Conservation (phyloP, 352 stramenopile genomes). For the Chrysophaeum taylorii region DNA sequence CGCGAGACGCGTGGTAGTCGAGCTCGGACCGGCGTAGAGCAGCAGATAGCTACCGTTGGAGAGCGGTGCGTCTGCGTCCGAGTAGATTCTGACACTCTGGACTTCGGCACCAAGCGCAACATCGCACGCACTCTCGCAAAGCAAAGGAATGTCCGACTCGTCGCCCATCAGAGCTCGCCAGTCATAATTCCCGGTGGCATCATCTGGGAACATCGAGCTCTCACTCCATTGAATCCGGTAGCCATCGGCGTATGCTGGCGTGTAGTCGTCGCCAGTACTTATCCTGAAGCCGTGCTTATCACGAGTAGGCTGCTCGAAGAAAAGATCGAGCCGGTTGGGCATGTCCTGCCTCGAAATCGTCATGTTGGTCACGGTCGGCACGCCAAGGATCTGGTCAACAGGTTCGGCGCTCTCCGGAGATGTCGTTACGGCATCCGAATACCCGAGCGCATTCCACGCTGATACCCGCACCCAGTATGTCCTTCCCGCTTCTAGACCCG, state of each 20-base stretch:
- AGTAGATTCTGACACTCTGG: conserved; percentile 67
- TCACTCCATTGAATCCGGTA: conserved; percentile 21
- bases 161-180: conserved; percentile 16
- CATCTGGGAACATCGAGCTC: conserved; percentile 12
- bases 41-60: conserved; percentile 57
- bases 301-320: conserved; percentile 15
- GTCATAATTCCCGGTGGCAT: conserved; percentile 4
- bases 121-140: conserved; percentile 41
- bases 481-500: conserved; percentile 53
- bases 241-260: background rate
- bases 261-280: background rate
- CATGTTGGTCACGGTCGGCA: background rate
- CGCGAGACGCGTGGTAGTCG: conserved; percentile 30
- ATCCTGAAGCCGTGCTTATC: conserved; percentile 22
- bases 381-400: conserved; percentile 9
- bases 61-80: conserved; percentile 38
- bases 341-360: conserved; percentile 13
- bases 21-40: conserved; percentile 45
- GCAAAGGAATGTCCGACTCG: conserved; percentile 10
- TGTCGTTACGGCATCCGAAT: background rate
- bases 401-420: background rate
- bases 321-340: conserved; percentile 16
- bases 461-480: conserved; percentile 82
- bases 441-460: conserved; percentile 67
- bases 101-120: conserved; percentile 79